Evolutionary conservation across 2,329 filamentous ascomycete species (phyloP).

Genomic region (Xylaria sp.): DNA sequence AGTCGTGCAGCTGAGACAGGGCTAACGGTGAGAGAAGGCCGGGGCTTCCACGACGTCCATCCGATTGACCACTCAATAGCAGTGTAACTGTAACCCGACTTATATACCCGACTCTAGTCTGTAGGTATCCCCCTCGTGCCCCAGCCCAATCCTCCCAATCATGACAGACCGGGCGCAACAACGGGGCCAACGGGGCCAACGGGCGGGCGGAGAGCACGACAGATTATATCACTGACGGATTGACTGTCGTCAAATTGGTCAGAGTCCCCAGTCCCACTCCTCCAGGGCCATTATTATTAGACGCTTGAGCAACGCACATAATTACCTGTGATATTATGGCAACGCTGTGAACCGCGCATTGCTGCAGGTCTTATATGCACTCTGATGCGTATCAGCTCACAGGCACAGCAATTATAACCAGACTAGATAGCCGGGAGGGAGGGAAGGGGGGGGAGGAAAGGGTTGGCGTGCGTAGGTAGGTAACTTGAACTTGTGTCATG

Average conservation of each 20-base stretch:
- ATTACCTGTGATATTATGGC: slow-evolving; percentile 4
- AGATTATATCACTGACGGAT: no score
- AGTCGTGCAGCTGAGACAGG: slow-evolving; percentile 3
- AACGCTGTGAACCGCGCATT: slow-evolving; percentile 8
- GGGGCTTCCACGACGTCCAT: slow-evolving; percentile 1
- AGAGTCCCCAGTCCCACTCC: not conserved
- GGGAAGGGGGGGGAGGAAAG: no score
- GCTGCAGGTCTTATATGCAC: slow-evolving; percentile 17
- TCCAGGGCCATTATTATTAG: no score
- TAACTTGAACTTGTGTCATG: not conserved
- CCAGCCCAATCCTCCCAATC: slow-evolving; percentile 1
- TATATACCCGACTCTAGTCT: not conserved
- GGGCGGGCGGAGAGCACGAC: no score
- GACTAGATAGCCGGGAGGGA: not conserved
- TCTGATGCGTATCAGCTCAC: slow-evolving; percentile 12
- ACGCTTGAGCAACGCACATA: not conserved
- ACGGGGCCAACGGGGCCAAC: not conserved
- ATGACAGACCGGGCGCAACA: not conserved
- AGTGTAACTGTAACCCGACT: not conserved
- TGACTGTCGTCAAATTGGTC: not conserved
- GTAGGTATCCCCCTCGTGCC: slow-evolving; percentile 9
- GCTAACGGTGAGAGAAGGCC: not conserved
- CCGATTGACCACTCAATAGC: slow-evolving; percentile 8
- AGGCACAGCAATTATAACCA: not conserved
- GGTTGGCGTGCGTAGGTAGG: no score